Evolutionary conservation across 345 rosid species (phyloP), one percentile per base, ranked within the genome.

Genomic region (Arabidopsis arenosa): DNA sequence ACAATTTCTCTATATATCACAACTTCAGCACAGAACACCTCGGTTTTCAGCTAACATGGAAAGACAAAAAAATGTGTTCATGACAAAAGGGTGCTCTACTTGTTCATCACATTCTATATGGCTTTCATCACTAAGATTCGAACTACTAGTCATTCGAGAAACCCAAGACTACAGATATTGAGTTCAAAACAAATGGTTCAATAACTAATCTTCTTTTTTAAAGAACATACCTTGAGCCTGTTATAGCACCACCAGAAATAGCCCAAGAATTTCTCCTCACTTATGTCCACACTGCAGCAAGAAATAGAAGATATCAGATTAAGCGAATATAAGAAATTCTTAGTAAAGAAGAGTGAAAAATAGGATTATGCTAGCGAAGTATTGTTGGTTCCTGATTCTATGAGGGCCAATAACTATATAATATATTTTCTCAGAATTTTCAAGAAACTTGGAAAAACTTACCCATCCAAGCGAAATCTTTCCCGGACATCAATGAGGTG

Each of bases 231-330:
- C 98, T 95, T 95, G 21, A 95, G 87, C 80, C 86, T 84, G 69
- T 93, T 86, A 74, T 81, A 90, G 75, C 99, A 95, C 98, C 98
- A 93, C 99, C 99, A 95, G 86, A 95, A 95, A 84, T 92, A 95
- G 12, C 86, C 82, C 87, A 95, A 80, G 82, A 87, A 95, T 52
- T 95, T 95, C 79, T 93, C 98, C 83, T 93, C 90, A 37, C 86
- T 70, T 73, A 95, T 91, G 70, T 95, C 93, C 74, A 75, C 81
- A 66, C 99, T 95, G 93, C 83, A 86, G 64, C 70, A 63, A 63
- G 30, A 56, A 30, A 30, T n/a, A 43, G 8, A 71, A 52, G 23
- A 57, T 26, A 56, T 69, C 79, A 81, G 66, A 68, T 74, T 49
- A 28, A 66, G 79, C 40, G 45, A 78, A 59, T 28, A 9, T 2